phyloP scores from a whole-genome alignment of 805 yeast species.

The Saccharomycopsis olivae region DNA sequence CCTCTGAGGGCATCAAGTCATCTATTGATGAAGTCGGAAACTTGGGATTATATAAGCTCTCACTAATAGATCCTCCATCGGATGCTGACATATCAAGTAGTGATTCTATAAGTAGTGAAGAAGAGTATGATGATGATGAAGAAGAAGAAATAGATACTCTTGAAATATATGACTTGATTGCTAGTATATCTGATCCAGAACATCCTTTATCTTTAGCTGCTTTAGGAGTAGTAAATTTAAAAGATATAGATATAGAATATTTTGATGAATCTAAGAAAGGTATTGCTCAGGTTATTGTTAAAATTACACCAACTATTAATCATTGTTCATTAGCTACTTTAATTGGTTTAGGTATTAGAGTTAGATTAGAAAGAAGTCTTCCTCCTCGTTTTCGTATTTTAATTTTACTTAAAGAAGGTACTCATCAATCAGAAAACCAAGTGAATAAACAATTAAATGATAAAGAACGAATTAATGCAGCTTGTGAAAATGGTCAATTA shows the following conservation, averaged over 20 bases:
- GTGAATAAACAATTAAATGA: slow-evolving; percentile 95
- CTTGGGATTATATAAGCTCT: slow-evolving; percentile 2
- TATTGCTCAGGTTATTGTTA: slow-evolving; percentile 67
- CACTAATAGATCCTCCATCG: slow-evolving; percentile 9
- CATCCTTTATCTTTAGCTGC: slow-evolving; percentile 95
- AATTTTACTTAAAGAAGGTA: slow-evolving; percentile 76
- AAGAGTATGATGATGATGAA: slow-evolving; percentile 22
- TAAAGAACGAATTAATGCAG: slow-evolving; percentile 96
- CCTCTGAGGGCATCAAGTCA: slow-evolving; percentile 18
- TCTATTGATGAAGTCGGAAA: background rate
- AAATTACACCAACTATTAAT: slow-evolving; percentile 94
- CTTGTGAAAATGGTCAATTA: slow-evolving; percentile 93
- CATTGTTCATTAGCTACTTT: slow-evolving; percentile 95
- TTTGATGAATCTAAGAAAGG: slow-evolving; percentile 24
- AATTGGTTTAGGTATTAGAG: slow-evolving; percentile 90
- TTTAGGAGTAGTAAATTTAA: slow-evolving; percentile 80
- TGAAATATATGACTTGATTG: slow-evolving; percentile 78
- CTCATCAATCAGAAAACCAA: slow-evolving; percentile 92
- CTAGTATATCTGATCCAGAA: slow-evolving; percentile 91
- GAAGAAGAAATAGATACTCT: slow-evolving; percentile 63
- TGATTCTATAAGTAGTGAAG: background rate
- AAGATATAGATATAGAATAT: slow-evolving; percentile 58
- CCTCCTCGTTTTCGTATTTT: slow-evolving; percentile 77
- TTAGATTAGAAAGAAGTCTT: slow-evolving; percentile 77
- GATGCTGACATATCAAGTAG: background rate